Base-by-base conservation (phyloP, 495 filamentous ascomycete genomes). In the Penicillium bialowiezense region DNA sequence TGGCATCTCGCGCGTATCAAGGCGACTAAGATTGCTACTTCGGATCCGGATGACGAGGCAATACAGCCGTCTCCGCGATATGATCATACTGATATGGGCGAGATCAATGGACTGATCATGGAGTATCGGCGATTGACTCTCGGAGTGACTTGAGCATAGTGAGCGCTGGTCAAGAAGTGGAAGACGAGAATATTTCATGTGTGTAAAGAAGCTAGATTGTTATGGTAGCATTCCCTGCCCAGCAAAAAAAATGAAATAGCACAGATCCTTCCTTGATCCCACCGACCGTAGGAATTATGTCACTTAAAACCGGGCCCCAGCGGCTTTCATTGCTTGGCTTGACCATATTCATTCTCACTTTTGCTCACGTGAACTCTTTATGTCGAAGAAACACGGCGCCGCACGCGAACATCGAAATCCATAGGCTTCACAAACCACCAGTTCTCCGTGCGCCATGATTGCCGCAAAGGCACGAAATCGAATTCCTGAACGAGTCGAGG, bases 391-490 rank as follows among this genome's bases (percentile, higher is more conserved):
- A 20, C 18, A 26, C 52, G 49, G 26, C 31, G 50, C 21, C 28
- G 37, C 8, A 67, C 63, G 14, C 33, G 40, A 4, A 67, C 68
- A 5, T 65, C 55, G 33, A 73, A 71, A 20, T 75, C 59, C 2
- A 44, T 60, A 21, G 73, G 74, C 47, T 69, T 72, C 4, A 74
- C 71, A 51, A 80, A 80, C 77, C 75, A 79, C 49, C 65, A 65
- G 29, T 73, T 74, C 40, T 58, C 40, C 19, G 75, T 68, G 0
- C 42, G 50, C 76, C 71, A 77, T 1, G 44, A 58, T 17, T 59
- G 55, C 13, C 58, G 48, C 17, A 63, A 44, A 3, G 69, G 51
- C 7, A 46, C 44, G 29, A 78, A 63, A 6, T 76, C 69, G 51
- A 73, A 80, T 1, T 65, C 55, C 8, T 70, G 58, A 18, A 79